A percentile compares a stretch with the other conserved stretches of the same genome.
Conservation (phyloP, 1,139 yeast species). For the Saccharomyces uvarum region DNA sequence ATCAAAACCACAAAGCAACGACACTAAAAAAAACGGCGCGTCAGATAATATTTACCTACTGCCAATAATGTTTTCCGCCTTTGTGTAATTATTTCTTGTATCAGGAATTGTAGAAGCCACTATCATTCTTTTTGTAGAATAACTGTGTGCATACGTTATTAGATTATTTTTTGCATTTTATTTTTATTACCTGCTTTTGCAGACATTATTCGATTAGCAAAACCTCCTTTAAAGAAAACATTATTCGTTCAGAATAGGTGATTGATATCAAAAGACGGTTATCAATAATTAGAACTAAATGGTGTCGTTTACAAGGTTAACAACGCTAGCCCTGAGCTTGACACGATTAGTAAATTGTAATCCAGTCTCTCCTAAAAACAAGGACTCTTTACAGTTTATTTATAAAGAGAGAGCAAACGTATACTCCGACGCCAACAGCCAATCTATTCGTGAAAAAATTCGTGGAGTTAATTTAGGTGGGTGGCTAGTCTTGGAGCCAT, state of each 20-base stretch:
- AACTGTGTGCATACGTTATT: background rate
- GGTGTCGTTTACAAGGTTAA: background rate
- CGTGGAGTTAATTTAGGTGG: slow-evolving; percentile 87
- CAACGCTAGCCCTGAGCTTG: background rate
- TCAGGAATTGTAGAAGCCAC: background rate
- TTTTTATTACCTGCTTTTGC: background rate
- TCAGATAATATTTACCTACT: background rate
- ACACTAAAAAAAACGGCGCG: background rate
- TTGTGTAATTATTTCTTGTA: background rate
- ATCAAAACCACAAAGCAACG: background rate
- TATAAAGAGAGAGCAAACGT: slow-evolving; percentile 13
- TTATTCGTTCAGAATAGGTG: background rate
- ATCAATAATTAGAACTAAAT: background rate
- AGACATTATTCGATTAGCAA: too few species aligned
- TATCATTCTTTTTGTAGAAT: background rate
- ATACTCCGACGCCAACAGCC: slow-evolving; percentile 22
- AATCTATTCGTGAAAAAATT: slow-evolving; percentile 30
- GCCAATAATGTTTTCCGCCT: background rate
- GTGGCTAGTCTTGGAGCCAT: slow-evolving; percentile 85
- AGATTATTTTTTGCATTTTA: background rate
- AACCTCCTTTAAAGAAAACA: background rate
- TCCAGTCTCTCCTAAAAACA: slow-evolving; percentile 5
- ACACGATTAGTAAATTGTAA: background rate
- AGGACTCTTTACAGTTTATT: slow-evolving; percentile 3
- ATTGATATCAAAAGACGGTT: background rate